Base-by-base conservation (phyloP, 2,329 filamentous ascomycete genomes). In the Mycosphaerella sp. region DNA sequence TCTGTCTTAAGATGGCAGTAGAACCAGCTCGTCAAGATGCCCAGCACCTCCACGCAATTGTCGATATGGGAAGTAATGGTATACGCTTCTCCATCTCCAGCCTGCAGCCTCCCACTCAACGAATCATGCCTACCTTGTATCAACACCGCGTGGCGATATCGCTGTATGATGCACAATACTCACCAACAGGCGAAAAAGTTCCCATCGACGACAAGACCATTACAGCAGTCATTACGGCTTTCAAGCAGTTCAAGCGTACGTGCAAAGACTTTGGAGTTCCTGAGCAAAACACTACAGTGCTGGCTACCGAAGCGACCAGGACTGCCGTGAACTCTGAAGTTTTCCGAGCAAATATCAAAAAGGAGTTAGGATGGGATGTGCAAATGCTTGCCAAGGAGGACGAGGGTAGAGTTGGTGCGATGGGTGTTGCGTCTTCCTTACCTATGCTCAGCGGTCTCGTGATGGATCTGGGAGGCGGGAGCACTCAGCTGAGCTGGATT, bases 31-130 rank as follows among this genome's bases (percentile, higher is more conserved):
- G 48, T 4, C 55, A 55, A 31, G 53, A 59, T 14, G 45, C 57
- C 6, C 45, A 61, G 32, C 55, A 62, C 44, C 58, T 66, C 6
- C 60, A 57, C 32, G 66, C 60, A 69, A 72, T 64, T 23, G 65
- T 68, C 5, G 66, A 69, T 49, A 69, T 69, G 66, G 66, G 66
- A 54, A 89, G 89, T 76, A 96, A 95, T 75, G 91, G 90, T 64
- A 92, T 95, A 64, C 88, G 91, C 52, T 95, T 95, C 76, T 92
- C 89, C 43, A 89, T 95, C 65, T 88, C 89, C 7, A 84, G 89
- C 61, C 78, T 95, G n/a, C 80, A 83, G 3, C 84, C 86, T 21
- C 81, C 83, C 3, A 81, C 76, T 39, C 78, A 86, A 23, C 85
- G 90, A 23, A 81, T 90, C 23, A 78, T 95, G 41, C 83, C 80